Conservation (phyloP, 2,329 filamentous ascomycete species). For the Penicillium polonicum region DNA sequence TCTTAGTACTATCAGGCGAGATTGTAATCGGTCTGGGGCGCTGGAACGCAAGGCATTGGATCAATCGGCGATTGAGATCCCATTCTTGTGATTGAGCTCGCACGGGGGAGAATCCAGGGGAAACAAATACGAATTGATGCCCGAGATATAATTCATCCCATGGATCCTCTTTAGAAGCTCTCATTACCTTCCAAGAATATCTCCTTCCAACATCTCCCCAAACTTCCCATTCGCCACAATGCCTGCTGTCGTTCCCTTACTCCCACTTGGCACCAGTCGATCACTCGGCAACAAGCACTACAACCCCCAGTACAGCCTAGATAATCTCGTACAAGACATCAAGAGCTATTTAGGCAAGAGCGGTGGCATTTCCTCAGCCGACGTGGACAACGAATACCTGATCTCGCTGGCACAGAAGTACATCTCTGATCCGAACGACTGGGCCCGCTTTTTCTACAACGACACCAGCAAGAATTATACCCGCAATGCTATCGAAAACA, state of each 20-base stretch:
- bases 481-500: conserved; percentile 34
- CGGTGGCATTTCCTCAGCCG: conserved; percentile 26
- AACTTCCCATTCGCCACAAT: conserved; percentile 11
- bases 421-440: conserved; percentile 28
- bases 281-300: conserved; percentile 19
- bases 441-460: conserved; percentile 31
- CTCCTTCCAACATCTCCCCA: not conserved
- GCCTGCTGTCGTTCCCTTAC: conserved; percentile 16
- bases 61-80: conserved; percentile 22
- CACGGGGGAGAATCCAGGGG: conserved; percentile 1
- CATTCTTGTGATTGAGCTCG: conserved; percentile 1
- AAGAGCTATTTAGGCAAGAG: conserved; percentile 29
- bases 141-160: not conserved
- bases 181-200: not conserved
- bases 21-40: conserved; percentile 2
- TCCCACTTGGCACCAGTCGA: conserved; percentile 12
- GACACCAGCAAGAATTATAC: conserved; percentile 36
- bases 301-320: conserved; percentile 23
- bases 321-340: conserved; percentile 29
- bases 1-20: not conserved
- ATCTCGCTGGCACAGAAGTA: conserved; percentile 31
- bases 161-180: not conserved
- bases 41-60: conserved; percentile 5
- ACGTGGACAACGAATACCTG: conserved; percentile 28
- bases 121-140: not conserved